Conservation (phyloP, 2,329 filamentous ascomycete species). For the Coniochaeta ligniaria region DNA sequence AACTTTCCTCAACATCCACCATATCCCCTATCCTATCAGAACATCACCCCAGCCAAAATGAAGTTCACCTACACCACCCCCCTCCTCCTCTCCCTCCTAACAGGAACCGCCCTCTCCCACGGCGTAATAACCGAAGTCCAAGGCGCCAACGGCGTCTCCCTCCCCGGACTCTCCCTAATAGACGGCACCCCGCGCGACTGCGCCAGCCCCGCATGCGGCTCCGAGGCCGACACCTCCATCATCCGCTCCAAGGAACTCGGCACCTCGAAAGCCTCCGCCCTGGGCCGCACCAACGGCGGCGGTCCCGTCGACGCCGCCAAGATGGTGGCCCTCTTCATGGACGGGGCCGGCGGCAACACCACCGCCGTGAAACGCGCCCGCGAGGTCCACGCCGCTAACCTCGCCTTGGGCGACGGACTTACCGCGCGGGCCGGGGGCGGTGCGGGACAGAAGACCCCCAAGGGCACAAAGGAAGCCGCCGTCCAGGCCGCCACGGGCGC, state of each 20-base stretch:
- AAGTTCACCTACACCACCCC: slow-evolving; percentile 29
- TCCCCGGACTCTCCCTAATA: slow-evolving; percentile 55
- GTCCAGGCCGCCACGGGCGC: slow-evolving; percentile 47
- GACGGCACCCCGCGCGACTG: slow-evolving; percentile 65
- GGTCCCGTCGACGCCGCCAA: slow-evolving; percentile 50
- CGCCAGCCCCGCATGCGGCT: slow-evolving; percentile 50
- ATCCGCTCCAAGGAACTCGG: slow-evolving; percentile 55
- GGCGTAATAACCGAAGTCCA: slow-evolving; percentile 48
- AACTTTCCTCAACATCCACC: not conserved
- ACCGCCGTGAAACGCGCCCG: slow-evolving; percentile 8
- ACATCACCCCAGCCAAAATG: slow-evolving; percentile 11
- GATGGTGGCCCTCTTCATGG: slow-evolving; percentile 57
- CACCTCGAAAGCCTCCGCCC: slow-evolving; percentile 44
- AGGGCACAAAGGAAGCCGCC: slow-evolving; percentile 35
- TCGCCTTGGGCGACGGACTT: slow-evolving; percentile 11
- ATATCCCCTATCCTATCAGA: not conserved
- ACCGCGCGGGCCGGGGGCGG: slow-evolving; percentile 16
- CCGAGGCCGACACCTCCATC: slow-evolving; percentile 65
- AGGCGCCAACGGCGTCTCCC: slow-evolving; percentile 54
- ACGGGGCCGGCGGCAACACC: slow-evolving; percentile 21
- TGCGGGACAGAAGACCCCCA: slow-evolving; percentile 32
- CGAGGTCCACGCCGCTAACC: slow-evolving; percentile 9
- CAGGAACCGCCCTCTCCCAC: slow-evolving; percentile 45
- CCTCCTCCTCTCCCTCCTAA: slow-evolving; percentile 38
- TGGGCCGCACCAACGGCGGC: slow-evolving; percentile 56